These are phyloP conservation scores for Pythium sp. DNA, from an alignment of 352 stramenopile genomes.

Conservation along the genomic window DNA sequence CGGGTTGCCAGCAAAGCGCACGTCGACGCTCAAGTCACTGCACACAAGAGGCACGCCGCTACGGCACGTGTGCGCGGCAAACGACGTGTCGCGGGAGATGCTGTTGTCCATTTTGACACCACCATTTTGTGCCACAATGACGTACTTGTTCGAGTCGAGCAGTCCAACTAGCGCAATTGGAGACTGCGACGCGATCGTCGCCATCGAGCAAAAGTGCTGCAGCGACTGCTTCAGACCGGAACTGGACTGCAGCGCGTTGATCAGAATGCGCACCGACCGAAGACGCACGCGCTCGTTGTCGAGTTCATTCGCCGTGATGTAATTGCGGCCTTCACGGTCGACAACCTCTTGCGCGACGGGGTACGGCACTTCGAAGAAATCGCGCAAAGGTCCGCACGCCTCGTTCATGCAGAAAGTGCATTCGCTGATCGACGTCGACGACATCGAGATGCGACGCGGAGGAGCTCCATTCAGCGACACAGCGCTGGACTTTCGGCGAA, in stretches of 20 bases:
- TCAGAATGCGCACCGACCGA: conserved; percentile 50
- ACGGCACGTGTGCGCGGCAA: conserved; percentile 70
- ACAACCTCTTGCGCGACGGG: conserved; percentile 60
- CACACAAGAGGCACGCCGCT: conserved; percentile 61
- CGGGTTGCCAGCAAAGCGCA: conserved; percentile 64
- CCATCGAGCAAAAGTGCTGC: conserved; percentile 75
- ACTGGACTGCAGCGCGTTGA: conserved; percentile 38
- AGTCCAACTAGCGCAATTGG: conserved; percentile 69
- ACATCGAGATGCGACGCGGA: conserved; percentile 19
- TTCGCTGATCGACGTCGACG: conserved; percentile 21
- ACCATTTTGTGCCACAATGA: conserved; percentile 49
- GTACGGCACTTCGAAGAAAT: conserved; percentile 73
- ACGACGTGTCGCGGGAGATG: conserved; percentile 40
- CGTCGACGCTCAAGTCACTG: conserved; percentile 53
- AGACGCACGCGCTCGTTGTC: conserved; percentile 73
- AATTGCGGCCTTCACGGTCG: conserved; percentile 35
- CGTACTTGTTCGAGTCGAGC: conserved; percentile 53
- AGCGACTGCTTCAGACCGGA: conserved; percentile 48
- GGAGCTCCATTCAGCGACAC: conserved; percentile 30
- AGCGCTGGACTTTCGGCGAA: conserved; percentile 61
- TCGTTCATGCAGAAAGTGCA: conserved; percentile 72
- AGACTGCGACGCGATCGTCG: conserved; percentile 66
- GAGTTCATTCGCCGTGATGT: conserved; percentile 60
- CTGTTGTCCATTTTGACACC: conserved; percentile 5
- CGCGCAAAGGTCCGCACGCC: conserved; percentile 54